Base-by-base conservation (phyloP, 179 eudicot species). In the Silene vulgaris region DNA sequence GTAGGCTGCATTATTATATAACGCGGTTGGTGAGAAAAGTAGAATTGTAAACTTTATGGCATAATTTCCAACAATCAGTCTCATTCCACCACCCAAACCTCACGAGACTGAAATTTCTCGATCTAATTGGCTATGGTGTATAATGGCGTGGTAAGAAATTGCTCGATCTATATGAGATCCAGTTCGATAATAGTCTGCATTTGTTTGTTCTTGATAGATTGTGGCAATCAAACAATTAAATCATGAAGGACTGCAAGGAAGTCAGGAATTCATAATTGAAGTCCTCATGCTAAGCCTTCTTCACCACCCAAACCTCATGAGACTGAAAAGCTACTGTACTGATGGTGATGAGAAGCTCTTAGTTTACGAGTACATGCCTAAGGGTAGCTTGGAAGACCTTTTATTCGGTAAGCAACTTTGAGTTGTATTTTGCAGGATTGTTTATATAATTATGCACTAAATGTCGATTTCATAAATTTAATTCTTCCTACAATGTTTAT, bases 231-330 rank as follows among this genome's bases (percentile, higher is more conserved):
- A 88, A 62, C 87, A 86, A 75, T 84, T 88, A 30, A 87, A 86
- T 70, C 88, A 81, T 48, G 81, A 86, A 72, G 91, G 91, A 1
- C 81, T 78, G 26, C 91, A 88, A 71, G 91, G 91, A 72, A 85
- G 84, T 75, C 85, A 84, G 78, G 91, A 88, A 80, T 88, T 88
- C 61, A 81, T 84, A 4, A 82, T 85, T 26, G 91, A 88, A 85
- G 86, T 88, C 76, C 86, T 86, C 64, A 84, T 86, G 91, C 85
- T 88, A 40, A 86, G 91, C 82, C 85, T 86, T 67, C 76, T 88
- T 71, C 86, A 86, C 81, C 89, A 88, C 82, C 75, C 84, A 7
- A 88, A 88, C 72, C 89, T 88, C 62, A 84, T 86, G 83, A 80
- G 77, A 80, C 79, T 88, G 45, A 86, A 82, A 68, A 89, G 91